Evolutionary conservation across 1,139 yeast genomes (phyloP), one percentile per base, ranked within the genome.

Genomic region (Arxiozyma slooffiae): DNA sequence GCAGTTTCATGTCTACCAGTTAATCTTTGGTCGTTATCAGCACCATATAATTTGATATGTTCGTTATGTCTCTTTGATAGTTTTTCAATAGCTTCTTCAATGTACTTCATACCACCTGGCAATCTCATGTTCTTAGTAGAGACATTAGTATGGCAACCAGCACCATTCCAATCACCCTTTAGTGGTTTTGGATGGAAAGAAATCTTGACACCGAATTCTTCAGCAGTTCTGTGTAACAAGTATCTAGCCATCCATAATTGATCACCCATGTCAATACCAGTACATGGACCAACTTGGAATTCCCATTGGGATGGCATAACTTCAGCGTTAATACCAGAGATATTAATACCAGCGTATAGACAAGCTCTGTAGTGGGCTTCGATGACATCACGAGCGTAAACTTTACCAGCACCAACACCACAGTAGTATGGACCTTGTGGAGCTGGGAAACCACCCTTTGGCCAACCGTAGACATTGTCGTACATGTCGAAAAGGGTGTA

Each of bases 261-360:
- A 72, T 92, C 98, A 71, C 97, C 98, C 97, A 92, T 90, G 62
- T 75, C 71, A 70, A 92, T 90, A 67, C 98, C 98, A 58, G 73
- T 80, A 75, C 97, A 88, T 58, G 98, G 98, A 67, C 98, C 98
- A 62, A 92, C 97, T 78, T 92, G 98, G 86, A 86, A 92, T 77
- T 92, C 98, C 98, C 98, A 92, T 80, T 92, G 98, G 54, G 97
- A 88, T 53, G 98, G 98, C 97, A 92, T 92, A 60, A 92, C 98
- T 78, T 92, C 98, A 62, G 98, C 98, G 72, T 92, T 92, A 71
- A 92, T 90, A 77, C 98, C 98, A 52, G 96, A 85, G 61, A 90
- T 82, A 68, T 78, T 76, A 62, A 92, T 72, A 67, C 97, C 97
- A 57, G 97, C 82, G 70, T 86, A 85, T 58, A 92, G 78, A 77